Evolutionary conservation across 441 rosid genomes (phyloP).

Genomic region (Gossypium aridum): DNA sequence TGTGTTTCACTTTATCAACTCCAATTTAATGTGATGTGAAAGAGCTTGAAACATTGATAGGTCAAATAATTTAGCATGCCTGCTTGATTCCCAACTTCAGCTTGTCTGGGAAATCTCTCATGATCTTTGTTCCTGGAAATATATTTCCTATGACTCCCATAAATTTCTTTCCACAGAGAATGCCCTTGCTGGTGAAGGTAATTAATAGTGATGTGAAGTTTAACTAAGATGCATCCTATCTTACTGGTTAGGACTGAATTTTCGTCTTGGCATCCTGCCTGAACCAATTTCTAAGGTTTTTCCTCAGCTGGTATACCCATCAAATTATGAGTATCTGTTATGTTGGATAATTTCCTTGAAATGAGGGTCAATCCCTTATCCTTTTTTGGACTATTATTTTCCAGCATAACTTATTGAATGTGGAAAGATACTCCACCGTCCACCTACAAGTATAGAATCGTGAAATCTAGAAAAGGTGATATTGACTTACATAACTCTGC

Average conservation of each 20-base stretch:
- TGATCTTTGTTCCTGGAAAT: background rate
- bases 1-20: background rate
- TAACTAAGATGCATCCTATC: background rate
- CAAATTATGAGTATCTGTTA: background rate
- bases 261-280: slow-evolving; percentile 2
- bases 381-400: background rate
- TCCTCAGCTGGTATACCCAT: background rate
- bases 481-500: background rate
- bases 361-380: background rate
- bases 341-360: slow-evolving; percentile 2
- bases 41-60: background rate
- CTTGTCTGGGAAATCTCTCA: background rate
- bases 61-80: background rate
- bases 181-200: background rate
- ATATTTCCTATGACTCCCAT: background rate
- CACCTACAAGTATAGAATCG: background rate
- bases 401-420: background rate
- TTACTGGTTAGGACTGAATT: slow-evolving; percentile 2
- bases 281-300: slow-evolving; percentile 4
- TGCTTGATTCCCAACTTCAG: background rate
- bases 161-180: background rate
- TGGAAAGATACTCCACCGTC: background rate
- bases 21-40: slow-evolving; percentile 1
- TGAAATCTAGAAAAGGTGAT: background rate
- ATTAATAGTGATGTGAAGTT: background rate